Evolutionary conservation across 1,284 basidiomycete species (phyloP).

Genomic region (Ganoderma sinense): DNA sequence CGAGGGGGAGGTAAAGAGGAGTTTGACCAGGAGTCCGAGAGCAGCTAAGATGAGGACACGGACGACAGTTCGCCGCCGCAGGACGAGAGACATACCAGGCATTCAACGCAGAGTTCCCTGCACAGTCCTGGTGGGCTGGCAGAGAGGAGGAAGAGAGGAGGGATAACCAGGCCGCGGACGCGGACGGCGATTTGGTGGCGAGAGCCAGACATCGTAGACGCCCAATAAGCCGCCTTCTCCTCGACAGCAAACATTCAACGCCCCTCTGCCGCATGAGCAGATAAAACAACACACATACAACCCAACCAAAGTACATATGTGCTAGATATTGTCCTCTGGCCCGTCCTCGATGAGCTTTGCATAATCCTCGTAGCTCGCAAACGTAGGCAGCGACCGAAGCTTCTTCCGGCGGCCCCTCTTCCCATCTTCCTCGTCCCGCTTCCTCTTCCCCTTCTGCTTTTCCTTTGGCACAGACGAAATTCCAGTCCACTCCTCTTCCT

Average conservation of each 20-base stretch:
- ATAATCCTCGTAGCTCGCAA: conserved; percentile 96
- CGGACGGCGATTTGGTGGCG: conserved; percentile 2
- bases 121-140: background rate
- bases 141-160: background rate
- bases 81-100: conserved; percentile 39
- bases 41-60: conserved; percentile 44
- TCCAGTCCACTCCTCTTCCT: conserved; percentile 64
- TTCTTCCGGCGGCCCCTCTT: conserved; percentile 75
- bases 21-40: conserved; percentile 45
- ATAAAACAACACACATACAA: background rate
- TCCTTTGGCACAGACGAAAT: conserved; percentile 41
- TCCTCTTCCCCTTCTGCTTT: conserved; percentile 58
- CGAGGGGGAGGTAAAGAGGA: conserved; percentile 55
- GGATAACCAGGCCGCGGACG: background rate
- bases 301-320: background rate
- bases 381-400: conserved; percentile 79
- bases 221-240: background rate
- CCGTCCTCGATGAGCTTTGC: conserved; percentile 91
- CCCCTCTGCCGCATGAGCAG: background rate
- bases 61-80: conserved; percentile 46
- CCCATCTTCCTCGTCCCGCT: conserved; percentile 47
- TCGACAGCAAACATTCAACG: background rate
- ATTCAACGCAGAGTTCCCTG: background rate
- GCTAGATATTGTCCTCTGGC: conserved; percentile 73
- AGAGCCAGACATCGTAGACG: background rate